These are phyloP conservation scores for Diaporthe batatas DNA, from an alignment of 2,329 filamentous ascomycete species.

Conservation along the genomic window DNA sequence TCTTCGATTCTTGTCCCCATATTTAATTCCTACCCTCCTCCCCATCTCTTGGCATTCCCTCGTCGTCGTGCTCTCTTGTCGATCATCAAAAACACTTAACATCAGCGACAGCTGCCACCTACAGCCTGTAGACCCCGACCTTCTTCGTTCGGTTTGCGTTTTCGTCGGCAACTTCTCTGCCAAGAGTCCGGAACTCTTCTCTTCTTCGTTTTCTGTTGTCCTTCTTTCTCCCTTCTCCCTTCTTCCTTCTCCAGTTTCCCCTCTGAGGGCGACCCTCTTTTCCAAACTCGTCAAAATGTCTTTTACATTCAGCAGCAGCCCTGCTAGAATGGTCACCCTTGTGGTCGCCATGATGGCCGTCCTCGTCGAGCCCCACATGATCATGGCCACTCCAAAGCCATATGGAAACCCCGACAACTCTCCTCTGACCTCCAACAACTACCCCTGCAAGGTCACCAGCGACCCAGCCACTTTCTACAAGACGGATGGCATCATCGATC, in stretches of 20 bases:
- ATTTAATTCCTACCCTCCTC: slow-evolving; percentile 1
- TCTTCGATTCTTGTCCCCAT: slow-evolving; percentile 17
- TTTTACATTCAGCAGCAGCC: neutral
- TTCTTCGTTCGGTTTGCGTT: slow-evolving; percentile 24
- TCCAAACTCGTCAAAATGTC: slow-evolving; percentile 29
- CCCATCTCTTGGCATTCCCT: slow-evolving; percentile 25
- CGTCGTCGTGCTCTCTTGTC: neutral
- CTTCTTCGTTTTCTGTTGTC: neutral
- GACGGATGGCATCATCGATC: slow-evolving; percentile 35
- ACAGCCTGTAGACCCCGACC: neutral
- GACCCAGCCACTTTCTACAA: slow-evolving; percentile 40
- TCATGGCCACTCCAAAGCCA: slow-evolving; percentile 47
- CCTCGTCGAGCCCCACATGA: slow-evolving; percentile 43
- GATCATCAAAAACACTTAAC: slow-evolving; percentile 23
- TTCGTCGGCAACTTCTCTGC: slow-evolving; percentile 11
- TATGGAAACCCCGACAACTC: slow-evolving; percentile 41
- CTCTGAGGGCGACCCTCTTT: slow-evolving; percentile 14
- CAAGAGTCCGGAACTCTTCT: slow-evolving; percentile 28
- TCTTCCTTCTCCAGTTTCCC: neutral
- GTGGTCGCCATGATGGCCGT: slow-evolving; percentile 20
- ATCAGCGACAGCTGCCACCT: slow-evolving; percentile 16
- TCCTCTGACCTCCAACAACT: slow-evolving; percentile 38
- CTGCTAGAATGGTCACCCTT: slow-evolving; percentile 18
- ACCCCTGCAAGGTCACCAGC: slow-evolving; percentile 41
- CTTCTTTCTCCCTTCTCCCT: neutral